phyloP scores from a whole-genome alignment of 257 asterid species.

The Penstemon davidsonii region DNA sequence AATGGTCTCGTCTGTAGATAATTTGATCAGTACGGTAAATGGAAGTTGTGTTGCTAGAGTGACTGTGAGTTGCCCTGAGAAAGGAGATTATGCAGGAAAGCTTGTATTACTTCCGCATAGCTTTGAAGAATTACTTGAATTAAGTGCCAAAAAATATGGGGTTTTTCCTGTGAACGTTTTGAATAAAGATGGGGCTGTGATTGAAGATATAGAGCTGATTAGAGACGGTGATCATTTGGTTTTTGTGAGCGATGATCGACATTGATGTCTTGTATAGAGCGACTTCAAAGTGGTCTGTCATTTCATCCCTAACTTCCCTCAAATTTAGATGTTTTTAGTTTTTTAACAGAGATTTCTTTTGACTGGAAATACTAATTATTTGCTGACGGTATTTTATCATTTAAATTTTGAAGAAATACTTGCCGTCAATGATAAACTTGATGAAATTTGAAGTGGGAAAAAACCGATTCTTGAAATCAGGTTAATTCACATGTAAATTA shows the following conservation, averaged over 20 bases:
- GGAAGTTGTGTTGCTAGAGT: slow-evolving; percentile 41
- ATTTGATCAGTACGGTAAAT: neutral
- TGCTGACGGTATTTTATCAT: no score
- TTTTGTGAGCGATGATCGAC: slow-evolving; percentile 36
- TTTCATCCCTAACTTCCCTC: neutral
- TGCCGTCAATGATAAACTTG: no score
- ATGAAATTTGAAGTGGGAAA: no score
- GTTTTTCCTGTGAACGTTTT: slow-evolving; percentile 38
- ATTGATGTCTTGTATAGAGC: neutral
- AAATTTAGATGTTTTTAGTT: neutral
- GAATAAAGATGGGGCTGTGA: slow-evolving; percentile 50
- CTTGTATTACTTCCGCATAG: slow-evolving; percentile 52
- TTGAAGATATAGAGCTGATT: slow-evolving; percentile 48
- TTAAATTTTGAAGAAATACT: no score
- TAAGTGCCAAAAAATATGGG: slow-evolving; percentile 50
- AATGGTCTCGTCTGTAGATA: slow-evolving; percentile 22
- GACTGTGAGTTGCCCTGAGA: slow-evolving; percentile 59
- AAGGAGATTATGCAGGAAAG: slow-evolving; percentile 48
- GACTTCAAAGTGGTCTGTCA: slow-evolving; percentile 18
- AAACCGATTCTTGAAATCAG: no score
- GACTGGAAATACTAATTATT: slow-evolving; percentile 2
- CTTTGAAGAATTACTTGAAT: slow-evolving; percentile 50
- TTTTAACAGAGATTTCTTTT: neutral
- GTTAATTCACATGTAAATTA: no score
- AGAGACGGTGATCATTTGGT: slow-evolving; percentile 74